These are phyloP conservation scores for Lophium mytilinum DNA, from an alignment of 495 filamentous ascomycete genomes.

Conservation along the genomic window DNA sequence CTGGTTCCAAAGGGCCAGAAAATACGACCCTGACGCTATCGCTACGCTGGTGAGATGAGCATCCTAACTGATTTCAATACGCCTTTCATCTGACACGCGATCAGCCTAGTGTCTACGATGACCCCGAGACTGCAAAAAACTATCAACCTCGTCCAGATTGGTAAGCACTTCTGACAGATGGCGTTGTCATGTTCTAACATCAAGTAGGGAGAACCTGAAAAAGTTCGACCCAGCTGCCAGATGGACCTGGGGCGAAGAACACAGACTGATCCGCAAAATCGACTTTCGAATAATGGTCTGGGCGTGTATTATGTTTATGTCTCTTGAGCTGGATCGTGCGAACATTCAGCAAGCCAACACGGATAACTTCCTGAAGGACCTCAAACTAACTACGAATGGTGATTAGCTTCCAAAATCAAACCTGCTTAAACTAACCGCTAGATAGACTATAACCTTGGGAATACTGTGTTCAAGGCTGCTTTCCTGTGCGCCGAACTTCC, in stretches of 20 bases:
- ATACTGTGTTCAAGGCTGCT: conserved; percentile 20
- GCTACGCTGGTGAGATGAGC: conserved; percentile 41
- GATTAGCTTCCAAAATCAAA: neutral
- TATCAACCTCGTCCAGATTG: conserved; percentile 46
- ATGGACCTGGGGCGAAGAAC: conserved; percentile 47
- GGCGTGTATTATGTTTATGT: conserved; percentile 23
- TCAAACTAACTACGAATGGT: conserved; percentile 23
- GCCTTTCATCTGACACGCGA: neutral
- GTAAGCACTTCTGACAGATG: conserved; percentile 1
- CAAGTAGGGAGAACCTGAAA: conserved; percentile 39
- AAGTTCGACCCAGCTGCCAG: conserved; percentile 44
- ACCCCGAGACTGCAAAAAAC: conserved; percentile 42
- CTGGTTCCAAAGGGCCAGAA: conserved; percentile 16
- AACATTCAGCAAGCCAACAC: conserved; percentile 24
- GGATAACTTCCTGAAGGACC: conserved; percentile 21
- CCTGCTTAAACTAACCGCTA: neutral
- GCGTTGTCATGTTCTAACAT: neutral
- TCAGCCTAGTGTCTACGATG: conserved; percentile 42
- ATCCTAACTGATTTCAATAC: neutral
- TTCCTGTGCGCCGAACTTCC: conserved; percentile 26
- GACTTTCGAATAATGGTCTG: conserved; percentile 19
- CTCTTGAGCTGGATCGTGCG: conserved; percentile 20
- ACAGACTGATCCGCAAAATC: conserved; percentile 30
- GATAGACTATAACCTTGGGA: conserved; percentile 24
- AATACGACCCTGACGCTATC: conserved; percentile 44